These are phyloP conservation scores for Mycena leptocephala DNA, from an alignment of 768 basidiomycete genomes.

Conservation along the genomic window DNA sequence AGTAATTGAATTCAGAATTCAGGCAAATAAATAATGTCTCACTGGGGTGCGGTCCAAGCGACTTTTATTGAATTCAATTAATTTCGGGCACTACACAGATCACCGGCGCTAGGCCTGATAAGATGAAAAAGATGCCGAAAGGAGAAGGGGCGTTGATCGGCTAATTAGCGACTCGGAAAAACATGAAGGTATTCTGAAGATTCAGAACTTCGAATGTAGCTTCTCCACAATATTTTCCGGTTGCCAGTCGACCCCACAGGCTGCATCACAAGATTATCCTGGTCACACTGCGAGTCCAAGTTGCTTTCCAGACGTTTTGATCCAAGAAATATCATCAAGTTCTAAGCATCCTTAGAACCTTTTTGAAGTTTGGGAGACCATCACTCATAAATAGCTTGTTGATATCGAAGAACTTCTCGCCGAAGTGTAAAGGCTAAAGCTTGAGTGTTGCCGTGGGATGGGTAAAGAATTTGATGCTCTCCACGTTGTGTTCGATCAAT, in stretches of 20 bases:
- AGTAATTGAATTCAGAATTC: neutral
- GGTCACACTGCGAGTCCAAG: no score
- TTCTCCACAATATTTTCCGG: neutral
- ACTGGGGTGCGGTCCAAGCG: slow-evolving; percentile 16
- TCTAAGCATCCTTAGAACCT: no score
- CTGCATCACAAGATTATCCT: no score
- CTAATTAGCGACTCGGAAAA: neutral
- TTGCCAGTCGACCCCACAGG: no score
- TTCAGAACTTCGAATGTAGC: neutral
- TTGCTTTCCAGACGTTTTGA: no score
- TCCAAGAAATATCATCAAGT: neutral
- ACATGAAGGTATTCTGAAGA: no score
- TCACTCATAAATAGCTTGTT: neutral
- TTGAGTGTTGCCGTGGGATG: slow-evolving; percentile 1
- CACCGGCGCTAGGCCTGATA: slow-evolving; percentile 29
- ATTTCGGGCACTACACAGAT: slow-evolving; percentile 11
- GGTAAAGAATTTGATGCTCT: slow-evolving; percentile 16
- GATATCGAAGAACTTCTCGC: slow-evolving; percentile 12
- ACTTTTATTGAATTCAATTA: slow-evolving; percentile 1
- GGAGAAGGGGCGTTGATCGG: slow-evolving; percentile 16
- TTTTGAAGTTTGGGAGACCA: no score
- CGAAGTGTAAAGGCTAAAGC: slow-evolving; percentile 10
- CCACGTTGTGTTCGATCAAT: neutral
- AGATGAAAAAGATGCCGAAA: slow-evolving; percentile 28
- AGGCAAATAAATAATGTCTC: neutral